Percentiles rank a stretch among this genome's conserved stretches.
phyloP scores from a whole-genome alignment of 306 rosid genomes.

The Vachellia pachyceras region DNA sequence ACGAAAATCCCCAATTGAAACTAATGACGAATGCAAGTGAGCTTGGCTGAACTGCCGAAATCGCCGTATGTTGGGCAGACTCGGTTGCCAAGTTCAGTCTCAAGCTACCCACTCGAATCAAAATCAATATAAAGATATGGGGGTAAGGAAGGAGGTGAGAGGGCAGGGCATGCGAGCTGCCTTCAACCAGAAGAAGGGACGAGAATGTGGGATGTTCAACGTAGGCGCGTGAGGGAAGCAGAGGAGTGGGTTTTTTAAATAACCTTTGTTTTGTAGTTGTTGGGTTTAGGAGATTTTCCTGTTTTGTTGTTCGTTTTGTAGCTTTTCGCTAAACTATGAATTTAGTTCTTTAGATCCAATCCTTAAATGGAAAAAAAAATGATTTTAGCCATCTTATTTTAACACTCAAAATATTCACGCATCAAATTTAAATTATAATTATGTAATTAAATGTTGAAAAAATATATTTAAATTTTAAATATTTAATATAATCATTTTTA shows the following conservation, averaged over 20 bases:
- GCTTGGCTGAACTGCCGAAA: not conserved
- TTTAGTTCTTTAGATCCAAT: too few species aligned
- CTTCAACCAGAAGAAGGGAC: not conserved
- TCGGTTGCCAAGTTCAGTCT: not conserved
- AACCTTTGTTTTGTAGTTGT: not conserved
- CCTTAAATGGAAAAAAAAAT: too few species aligned
- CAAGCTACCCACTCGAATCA: not conserved
- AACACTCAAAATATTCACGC: too few species aligned
- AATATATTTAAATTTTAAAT: too few species aligned
- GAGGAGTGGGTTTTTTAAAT: not conserved
- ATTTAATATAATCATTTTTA: too few species aligned
- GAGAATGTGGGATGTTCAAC: not conserved
- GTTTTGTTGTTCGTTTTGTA: not conserved
- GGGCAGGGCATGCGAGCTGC: not conserved
- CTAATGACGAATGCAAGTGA: not conserved
- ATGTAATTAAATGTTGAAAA: too few species aligned
- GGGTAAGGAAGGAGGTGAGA: not conserved
- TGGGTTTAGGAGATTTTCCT: not conserved
- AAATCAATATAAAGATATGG: not conserved
- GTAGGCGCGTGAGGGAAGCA: not conserved
- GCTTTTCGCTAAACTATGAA: too few species aligned
- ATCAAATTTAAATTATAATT: too few species aligned
- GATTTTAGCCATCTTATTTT: too few species aligned
- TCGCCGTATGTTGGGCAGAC: not conserved
- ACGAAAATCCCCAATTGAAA: not conserved